phyloP scores from a whole-genome alignment of 2,329 filamentous ascomycete genomes.

The Alternaria triticina region DNA sequence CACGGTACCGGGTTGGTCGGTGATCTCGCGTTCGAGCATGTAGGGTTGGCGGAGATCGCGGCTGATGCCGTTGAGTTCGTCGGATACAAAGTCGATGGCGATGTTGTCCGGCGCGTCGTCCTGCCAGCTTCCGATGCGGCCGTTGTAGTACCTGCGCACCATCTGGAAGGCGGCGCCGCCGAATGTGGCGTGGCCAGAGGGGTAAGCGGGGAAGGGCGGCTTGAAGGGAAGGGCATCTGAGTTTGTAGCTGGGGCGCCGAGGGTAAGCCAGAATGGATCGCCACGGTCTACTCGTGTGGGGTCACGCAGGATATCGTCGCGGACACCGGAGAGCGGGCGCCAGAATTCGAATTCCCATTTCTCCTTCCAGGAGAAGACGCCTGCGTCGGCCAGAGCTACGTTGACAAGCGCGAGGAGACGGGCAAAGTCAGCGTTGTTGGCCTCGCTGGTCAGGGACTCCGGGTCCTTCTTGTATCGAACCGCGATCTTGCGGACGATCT shows the following conservation, averaged over 20 bases:
- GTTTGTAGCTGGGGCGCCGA: constrained; percentile 34
- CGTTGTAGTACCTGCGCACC: constrained; percentile 34
- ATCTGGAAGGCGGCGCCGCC: constrained; percentile 32
- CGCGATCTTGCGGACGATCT: constrained; percentile 31
- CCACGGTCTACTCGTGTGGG: constrained; percentile 14
- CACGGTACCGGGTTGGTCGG: constrained; percentile 32
- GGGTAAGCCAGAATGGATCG: constrained; percentile 33
- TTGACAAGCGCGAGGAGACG: constrained; percentile 35
- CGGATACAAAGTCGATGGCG: constrained; percentile 27
- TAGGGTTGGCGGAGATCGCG: constrained; percentile 33
- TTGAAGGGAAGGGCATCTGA: constrained; percentile 31
- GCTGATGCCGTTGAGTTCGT: constrained; percentile 33
- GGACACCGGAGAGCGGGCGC: constrained; percentile 36
- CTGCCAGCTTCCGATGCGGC: constrained; percentile 23
- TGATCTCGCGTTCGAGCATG: constrained; percentile 26
- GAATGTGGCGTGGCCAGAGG: constrained; percentile 36
- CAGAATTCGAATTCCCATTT: constrained; percentile 41
- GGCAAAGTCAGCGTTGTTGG: constrained; percentile 38
- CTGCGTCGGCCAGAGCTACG: constrained; percentile 32
- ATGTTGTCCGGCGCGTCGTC: constrained; percentile 28
- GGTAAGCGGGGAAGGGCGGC: constrained; percentile 36
- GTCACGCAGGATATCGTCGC: constrained; percentile 28
- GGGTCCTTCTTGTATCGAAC: constrained; percentile 17
- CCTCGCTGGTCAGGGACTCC: constrained; percentile 1
- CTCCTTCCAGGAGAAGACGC: constrained; percentile 38